Conservation (phyloP, 2,329 filamentous ascomycete species). For the Trichoderma guizhouense region DNA sequence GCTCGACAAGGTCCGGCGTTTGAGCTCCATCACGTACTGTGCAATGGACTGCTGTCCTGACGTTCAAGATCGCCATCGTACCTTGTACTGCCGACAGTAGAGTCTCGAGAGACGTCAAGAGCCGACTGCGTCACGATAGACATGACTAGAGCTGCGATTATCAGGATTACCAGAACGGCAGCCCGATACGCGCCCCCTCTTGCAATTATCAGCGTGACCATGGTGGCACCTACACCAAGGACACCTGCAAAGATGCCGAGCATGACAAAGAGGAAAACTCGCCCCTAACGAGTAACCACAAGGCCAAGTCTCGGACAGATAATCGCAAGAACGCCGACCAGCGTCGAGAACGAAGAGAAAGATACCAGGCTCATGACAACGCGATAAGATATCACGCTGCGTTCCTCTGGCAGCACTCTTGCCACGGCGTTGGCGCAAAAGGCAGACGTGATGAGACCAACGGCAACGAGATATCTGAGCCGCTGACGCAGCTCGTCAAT, state of each 20-base stretch:
- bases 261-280: neutral
- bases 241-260: neutral
- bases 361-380: neutral
- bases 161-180: neutral
- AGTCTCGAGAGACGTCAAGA: neutral
- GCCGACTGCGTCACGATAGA: neutral
- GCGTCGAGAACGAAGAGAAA: neutral
- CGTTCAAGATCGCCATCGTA: neutral
- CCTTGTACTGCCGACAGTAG: neutral
- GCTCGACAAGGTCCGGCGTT: neutral
- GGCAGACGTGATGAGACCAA: neutral
- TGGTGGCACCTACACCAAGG: neutral
- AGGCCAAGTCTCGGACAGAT: neutral
- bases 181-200: neutral
- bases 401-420: neutral
- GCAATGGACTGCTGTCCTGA: neutral
- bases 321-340: neutral
- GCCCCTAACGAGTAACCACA: neutral
- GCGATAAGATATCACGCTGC: neutral
- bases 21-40: neutral
- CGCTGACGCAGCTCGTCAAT: neutral
- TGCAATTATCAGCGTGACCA: neutral
- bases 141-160: neutral
- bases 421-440: neutral
- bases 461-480: neutral